phyloP scores from a whole-genome alignment of 768 basidiomycete genomes.

The Boletus vinaceobasis region DNA sequence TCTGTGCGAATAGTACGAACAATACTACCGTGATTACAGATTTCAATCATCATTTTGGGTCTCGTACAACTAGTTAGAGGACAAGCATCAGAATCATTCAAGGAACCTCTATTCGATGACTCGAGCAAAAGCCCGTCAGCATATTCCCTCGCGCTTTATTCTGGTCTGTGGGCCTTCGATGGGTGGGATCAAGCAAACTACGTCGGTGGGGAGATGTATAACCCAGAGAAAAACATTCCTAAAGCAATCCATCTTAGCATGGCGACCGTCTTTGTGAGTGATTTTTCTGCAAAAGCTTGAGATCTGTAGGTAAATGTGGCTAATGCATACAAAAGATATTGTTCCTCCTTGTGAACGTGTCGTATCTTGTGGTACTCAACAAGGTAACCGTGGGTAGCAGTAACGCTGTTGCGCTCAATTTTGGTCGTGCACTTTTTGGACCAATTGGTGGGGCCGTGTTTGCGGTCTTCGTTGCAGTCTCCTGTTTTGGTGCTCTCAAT shows the following conservation, averaged over 20 bases:
- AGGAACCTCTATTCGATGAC: conserved; percentile 62
- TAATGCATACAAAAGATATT: conserved; percentile 45
- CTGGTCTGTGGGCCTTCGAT: conserved; percentile 93
- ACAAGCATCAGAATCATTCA: conserved; percentile 64
- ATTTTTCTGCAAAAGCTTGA: not conserved
- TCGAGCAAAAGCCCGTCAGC: conserved; percentile 77
- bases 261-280: conserved; percentile 67
- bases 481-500: conserved; percentile 93
- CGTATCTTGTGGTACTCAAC: conserved; percentile 93
- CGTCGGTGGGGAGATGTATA: conserved; percentile 83
- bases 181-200: conserved; percentile 96
- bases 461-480: conserved; percentile 88
- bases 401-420: conserved; percentile 89
- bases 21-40: conserved; percentile 33
- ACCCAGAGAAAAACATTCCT: conserved; percentile 83
- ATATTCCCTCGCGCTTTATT: conserved; percentile 93
- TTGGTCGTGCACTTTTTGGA: conserved; percentile 83
- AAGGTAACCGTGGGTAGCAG: conserved; percentile 70
- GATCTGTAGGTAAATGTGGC: conserved; percentile 1
- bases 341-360: conserved; percentile 79
- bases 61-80: conserved; percentile 73
- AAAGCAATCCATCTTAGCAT: conserved; percentile 89
- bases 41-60: conserved; percentile 74
- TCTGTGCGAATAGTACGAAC: not conserved
- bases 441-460: conserved; percentile 84